Base-by-base conservation (phyloP, 176 grass and related monocot genomes). In the Poa pratensis region DNA sequence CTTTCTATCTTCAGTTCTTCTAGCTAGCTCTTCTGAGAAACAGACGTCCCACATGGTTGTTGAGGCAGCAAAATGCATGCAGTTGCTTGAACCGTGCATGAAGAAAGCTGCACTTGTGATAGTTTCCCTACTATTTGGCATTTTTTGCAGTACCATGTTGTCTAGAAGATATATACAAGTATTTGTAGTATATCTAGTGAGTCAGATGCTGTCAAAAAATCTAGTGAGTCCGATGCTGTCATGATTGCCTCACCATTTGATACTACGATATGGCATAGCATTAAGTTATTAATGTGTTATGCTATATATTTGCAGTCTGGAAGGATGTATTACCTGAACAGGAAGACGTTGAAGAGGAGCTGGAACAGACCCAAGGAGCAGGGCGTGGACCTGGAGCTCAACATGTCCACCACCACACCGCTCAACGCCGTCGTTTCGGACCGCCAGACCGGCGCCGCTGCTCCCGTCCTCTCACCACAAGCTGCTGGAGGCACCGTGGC, bases 321-420 rank as follows among this genome's bases (percentile, higher is more conserved):
- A 65, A 92, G 70, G 87, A 98, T 98, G 87, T 98, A 98, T 85
- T 98, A 98, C 93, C 84, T 95, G 62, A 98, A 98, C 81, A 94
- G 93, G 87, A 98, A 90, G 88, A 98, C 93, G 63, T 24, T 90
- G 86, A 95, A 84, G 86, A 98, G 79, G 83, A 95, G 93, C 67
- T 95, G 91, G 96, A 84, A 83, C 48, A 87, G 82, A n/a, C 91
- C 96, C 55, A 84, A 87, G 83, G 93, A 92, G 88, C 89, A 90
- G 86, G 81, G 78, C 69, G 83, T 98, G 67, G 91, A 92, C 87
- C 77, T 98, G 28, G 90, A 98, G 66, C 89, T 98, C 86, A 92
- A 95, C 87, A 95, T 98, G 68, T 93, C 91, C 2, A 80, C 87
- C 7, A 42, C 71, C 42, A 43, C 42, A 18, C 10, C 48, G 3